Base-by-base conservation (phyloP, 1,284 basidiomycete species). In the Irpex rosettiformis region DNA sequence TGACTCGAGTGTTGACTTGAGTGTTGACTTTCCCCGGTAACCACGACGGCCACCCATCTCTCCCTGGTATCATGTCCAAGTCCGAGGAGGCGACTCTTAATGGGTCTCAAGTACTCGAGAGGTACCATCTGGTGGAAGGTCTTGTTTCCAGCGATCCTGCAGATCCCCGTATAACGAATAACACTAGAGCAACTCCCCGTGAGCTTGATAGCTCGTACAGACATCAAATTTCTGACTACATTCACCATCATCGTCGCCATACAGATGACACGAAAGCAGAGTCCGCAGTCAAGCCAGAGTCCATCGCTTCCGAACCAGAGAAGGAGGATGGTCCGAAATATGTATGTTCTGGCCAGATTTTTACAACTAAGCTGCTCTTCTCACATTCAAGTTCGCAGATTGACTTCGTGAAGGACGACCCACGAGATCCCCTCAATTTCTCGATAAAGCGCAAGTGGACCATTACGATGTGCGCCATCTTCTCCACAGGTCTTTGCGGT, bases 401-500 rank as follows among this genome's bases (percentile, higher is more conserved):
- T 53, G 82, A 85, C 55, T 87, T 84, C 58, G 73, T 78, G 10
- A 67, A 75, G n/a, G 69, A 63, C 8, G 83, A 84, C 54, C 64
- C 71, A 1, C 73, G 78, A 22, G 76, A 85, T 60, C 85, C 85
- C 1, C 70, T 76, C 62, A 79, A 80, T 62, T 86, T 82, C 62
- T 69, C 77, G 2, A 27, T 59, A 0, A 59, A 63, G 1, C 75
- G 75, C 29, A 86, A 84, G 68, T 78, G 80, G 73, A 61, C 63
- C 8, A 78, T 89, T 60, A 86, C 85, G 1, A 61, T 75, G 29
- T 75, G 84, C 21, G 85, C 84, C 1, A 83, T 82, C 55, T 75
- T 80, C 55, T 84, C 81, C 60, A 86, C 87, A 0, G 67, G 79
- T 3, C 70, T 86, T 25, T 79, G 81, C 29, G 78, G 84, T 80